A percentile compares a stretch with the other conserved stretches of the same genome.
These are phyloP conservation scores for Zopfia rhizophila DNA, from an alignment of 2,329 filamentous ascomycete species.

Conservation along the genomic window DNA sequence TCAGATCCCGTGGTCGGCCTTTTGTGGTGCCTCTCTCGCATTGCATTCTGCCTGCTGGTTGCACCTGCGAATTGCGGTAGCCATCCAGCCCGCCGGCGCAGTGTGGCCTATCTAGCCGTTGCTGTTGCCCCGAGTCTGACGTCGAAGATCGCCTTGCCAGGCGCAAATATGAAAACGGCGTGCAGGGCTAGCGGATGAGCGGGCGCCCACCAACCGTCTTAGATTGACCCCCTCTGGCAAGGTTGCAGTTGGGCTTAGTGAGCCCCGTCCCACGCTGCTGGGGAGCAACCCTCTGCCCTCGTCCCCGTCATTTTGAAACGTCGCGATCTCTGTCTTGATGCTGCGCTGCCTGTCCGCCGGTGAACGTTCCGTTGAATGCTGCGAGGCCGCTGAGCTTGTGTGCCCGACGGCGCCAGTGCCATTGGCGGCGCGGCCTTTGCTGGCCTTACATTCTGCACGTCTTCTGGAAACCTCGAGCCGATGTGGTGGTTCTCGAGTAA, in stretches of 20 bases:
- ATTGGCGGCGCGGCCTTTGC: conserved; percentile 24
- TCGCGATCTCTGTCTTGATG: conserved; percentile 1
- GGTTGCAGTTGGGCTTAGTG: conserved; percentile 32
- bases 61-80: not conserved
- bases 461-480: conserved; percentile 36
- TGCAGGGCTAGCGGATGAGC: conserved; percentile 33
- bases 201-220: conserved; percentile 18
- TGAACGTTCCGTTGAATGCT: too few species aligned
- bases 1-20: conserved; percentile 5
- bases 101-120: not conserved
- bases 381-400: too few species aligned
- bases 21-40: not conserved
- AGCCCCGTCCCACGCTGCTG: conserved; percentile 29
- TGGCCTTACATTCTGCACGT: conserved; percentile 31
- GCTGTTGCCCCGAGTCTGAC: conserved; percentile 12
- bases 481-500: conserved; percentile 39
- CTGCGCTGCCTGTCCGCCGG: conserved; percentile 1
- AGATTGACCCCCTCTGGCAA: conserved; percentile 29
- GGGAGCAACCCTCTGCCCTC: conserved; percentile 24
- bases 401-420: not conserved
- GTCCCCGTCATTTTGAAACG: conserved; percentile 16
- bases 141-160: conserved; percentile 11
- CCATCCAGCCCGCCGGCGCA: not conserved
- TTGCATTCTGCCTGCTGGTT: conserved; percentile 1
- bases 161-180: conserved; percentile 3